Base-by-base conservation (phyloP, 352 stramenopile genomes). In the Discostella stelligera region DNA sequence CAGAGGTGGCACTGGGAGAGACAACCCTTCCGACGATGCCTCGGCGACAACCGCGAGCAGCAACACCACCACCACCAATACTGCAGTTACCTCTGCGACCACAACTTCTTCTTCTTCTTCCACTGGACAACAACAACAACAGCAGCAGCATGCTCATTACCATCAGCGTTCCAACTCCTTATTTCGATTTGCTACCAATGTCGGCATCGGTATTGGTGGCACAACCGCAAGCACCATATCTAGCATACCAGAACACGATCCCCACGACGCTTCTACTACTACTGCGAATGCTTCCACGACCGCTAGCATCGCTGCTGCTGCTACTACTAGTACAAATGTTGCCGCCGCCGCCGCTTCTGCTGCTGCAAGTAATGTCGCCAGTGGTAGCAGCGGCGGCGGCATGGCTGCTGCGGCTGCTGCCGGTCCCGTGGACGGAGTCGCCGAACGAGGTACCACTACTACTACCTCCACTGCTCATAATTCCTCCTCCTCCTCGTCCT, bases 91-190 rank as follows among this genome's bases (percentile, higher is more conserved):
- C n/a, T n/a, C 37, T 14, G 11, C 37, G 4, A 44, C 37, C 7
- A 14, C 2, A 1, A 44, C 37, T 44, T 3, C 37, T 44, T 14
- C 37, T 44, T 10, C 7, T 44, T 13, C 37, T 44, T 14, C 37
- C 7, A 44, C 37, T 8, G 37, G 37, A 32, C 2, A 5, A 13
- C 16, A 27, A 27, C 50, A 58, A 18, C 50, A 58, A 27, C 20
- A 11, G 0, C 52, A 59, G 0, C 20, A 59, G 0, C 53, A 61
- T 20, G 3, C 11, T 20, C 53, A 61, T 21, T 37, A 61, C 59
- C 52, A 66, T 20, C 63, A 71, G 50, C 46, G 25, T 18, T 58
- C 72, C 20, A 65, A 21, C 13, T 71, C 61, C 5, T 44, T 44
- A 14, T 44, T 44, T 10, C 37, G 37, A 44, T 44, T 44, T 44